Percentiles rank a stretch among this genome's conserved stretches.
phyloP scores from a whole-genome alignment of 768 basidiomycete genomes.

The Rhodotorula toruloides region DNA sequence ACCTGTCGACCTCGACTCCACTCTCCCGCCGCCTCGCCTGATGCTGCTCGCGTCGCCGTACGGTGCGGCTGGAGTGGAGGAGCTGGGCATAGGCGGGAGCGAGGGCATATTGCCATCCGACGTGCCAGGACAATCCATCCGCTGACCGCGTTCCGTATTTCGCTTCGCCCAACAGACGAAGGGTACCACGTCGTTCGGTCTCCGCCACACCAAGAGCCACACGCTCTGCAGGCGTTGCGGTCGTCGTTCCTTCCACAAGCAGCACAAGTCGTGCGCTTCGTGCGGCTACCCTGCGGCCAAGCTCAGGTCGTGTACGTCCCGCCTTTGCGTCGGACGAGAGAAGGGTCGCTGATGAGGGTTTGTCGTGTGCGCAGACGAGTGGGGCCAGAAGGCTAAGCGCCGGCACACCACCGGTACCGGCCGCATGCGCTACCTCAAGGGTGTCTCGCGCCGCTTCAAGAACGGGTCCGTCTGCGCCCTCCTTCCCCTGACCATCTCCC shows the following conservation, averaged over 20 bases:
- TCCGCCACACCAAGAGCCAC: conserved; percentile 45
- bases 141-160: neutral
- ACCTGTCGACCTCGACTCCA: too few species aligned
- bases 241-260: conserved; percentile 90
- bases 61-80: too few species aligned
- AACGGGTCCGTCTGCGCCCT: conserved; percentile 60
- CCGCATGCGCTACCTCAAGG: conserved; percentile 87
- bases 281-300: conserved; percentile 96
- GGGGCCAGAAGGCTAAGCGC: conserved; percentile 98
- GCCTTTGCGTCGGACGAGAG: neutral
- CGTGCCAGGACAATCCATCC: too few species aligned
- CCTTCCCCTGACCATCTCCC: neutral
- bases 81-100: too few species aligned
- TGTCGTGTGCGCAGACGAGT: conserved; percentile 57
- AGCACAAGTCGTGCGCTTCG: conserved; percentile 94
- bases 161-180: conserved; percentile 28
- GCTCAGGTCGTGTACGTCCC: conserved; percentile 65
- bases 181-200: conserved; percentile 43
- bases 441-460: conserved; percentile 92
- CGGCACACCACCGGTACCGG: conserved; percentile 99
- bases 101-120: too few species aligned
- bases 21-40: too few species aligned
- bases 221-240: conserved; percentile 91
- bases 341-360: neutral
- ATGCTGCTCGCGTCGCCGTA: too few species aligned